Evolutionary conservation across 2,329 filamentous ascomycete genomes (phyloP).

Genomic region (Paracamarosporium sp.): DNA sequence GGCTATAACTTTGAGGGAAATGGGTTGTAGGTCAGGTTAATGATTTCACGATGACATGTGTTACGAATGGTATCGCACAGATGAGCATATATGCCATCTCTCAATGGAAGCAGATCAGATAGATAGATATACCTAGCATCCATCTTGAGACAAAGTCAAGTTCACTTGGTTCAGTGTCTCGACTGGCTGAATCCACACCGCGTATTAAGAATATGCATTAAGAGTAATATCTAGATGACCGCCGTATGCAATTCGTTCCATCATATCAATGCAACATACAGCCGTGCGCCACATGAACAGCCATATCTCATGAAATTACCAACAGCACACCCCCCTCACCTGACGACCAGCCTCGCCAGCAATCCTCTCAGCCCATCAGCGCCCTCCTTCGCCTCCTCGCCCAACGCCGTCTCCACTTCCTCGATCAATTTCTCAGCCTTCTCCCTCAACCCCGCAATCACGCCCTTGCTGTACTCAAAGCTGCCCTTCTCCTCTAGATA

Average conservation of each 20-base stretch:
- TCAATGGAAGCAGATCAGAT: background rate
- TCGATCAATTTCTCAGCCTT: slow-evolving; percentile 53
- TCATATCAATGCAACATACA: background rate
- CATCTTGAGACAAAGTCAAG: too few relatives aligned
- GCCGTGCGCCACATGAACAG: background rate
- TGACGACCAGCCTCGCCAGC: slow-evolving; percentile 48
- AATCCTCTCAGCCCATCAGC: slow-evolving; percentile 47
- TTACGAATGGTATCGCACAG: background rate
- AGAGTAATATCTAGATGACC: background rate
- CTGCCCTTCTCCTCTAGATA: slow-evolving; percentile 92
- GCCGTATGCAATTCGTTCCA: background rate
- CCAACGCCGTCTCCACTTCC: slow-evolving; percentile 47
- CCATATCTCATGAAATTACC: background rate
- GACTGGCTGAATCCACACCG: background rate
- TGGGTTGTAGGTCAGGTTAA: background rate
- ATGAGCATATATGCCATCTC: background rate
- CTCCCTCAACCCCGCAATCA: slow-evolving; percentile 52
- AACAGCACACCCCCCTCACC: slow-evolving; percentile 10
- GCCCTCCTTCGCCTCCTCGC: slow-evolving; percentile 43
- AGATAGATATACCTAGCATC: too few relatives aligned
- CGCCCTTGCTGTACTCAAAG: slow-evolving; percentile 82
- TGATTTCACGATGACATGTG: background rate
- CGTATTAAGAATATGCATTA: slow-evolving; percentile 23
- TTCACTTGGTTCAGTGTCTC: too few relatives aligned
- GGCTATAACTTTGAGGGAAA: too few relatives aligned